phyloP scores from a whole-genome alignment of 1,284 basidiomycete species.

The Kalmanozyma brasiliensis region DNA sequence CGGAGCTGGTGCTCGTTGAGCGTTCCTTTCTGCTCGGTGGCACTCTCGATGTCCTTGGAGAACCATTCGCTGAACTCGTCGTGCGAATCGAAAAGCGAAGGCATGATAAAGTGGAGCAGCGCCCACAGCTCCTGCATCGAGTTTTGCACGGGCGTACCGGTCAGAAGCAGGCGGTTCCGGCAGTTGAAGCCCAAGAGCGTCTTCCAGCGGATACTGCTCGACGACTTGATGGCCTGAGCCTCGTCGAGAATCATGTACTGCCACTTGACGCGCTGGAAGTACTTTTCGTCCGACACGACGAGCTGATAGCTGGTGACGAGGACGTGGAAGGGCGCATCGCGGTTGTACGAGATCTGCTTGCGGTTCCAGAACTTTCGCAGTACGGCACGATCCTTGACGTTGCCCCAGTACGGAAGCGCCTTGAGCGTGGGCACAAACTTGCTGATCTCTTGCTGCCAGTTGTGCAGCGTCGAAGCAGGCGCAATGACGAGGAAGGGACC shows the following conservation, averaged over 20 bases:
- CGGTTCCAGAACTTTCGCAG: conserved; percentile 98
- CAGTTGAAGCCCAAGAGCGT: conserved; percentile 95
- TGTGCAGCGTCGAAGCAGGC: conserved; percentile 95
- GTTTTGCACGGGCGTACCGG: conserved; percentile 98
- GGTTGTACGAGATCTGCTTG: conserved; percentile 94
- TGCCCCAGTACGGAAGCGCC: conserved; percentile 97
- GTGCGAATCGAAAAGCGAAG: conserved; percentile 97
- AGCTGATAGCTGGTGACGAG: conserved; percentile 97
- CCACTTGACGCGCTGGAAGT: conserved; percentile 98
- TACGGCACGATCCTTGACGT: conserved; percentile 92
- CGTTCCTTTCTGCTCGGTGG: conserved; percentile 80
- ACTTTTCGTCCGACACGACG: conserved; percentile 96
- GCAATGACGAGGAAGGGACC: conserved; percentile 99
- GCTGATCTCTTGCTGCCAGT: conserved; percentile 98
- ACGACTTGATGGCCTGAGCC: conserved; percentile 99
- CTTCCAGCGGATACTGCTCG: conserved; percentile 97
- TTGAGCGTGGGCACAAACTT: conserved; percentile 94
- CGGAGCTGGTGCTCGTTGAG: conserved; percentile 96
- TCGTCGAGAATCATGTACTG: conserved; percentile 99
- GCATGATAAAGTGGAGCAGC: conserved; percentile 99
- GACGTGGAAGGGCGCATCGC: conserved; percentile 95
- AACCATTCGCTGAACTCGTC: conserved; percentile 99
- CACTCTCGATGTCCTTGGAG: conserved; percentile 97
- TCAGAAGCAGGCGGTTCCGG: conserved; percentile 91
- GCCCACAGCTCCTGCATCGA: conserved; percentile 99